Evolutionary conservation across 2,329 filamentous ascomycete species (phyloP).

Genomic region (Polytolypa hystricis): DNA sequence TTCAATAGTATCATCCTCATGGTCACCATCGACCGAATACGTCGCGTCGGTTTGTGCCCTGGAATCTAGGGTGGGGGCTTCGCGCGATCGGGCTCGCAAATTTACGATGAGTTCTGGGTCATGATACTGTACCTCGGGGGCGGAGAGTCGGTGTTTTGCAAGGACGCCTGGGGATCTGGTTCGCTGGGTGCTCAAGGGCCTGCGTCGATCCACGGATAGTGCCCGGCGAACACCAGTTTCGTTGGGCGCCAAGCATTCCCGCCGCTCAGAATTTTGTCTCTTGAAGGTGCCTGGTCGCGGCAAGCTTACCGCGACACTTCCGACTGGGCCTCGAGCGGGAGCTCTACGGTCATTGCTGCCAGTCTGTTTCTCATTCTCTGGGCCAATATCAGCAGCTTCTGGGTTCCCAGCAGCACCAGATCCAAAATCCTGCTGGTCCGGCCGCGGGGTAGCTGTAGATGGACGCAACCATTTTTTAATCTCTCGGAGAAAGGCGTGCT

Average conservation of each 20-base stretch:
- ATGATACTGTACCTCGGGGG: slow-evolving; percentile 29
- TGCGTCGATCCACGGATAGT: slow-evolving; percentile 45
- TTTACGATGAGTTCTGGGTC: no score
- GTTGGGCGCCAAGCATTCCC: slow-evolving; percentile 59
- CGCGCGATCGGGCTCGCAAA: no score
- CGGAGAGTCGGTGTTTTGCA: slow-evolving; percentile 28
- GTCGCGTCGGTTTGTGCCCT: slow-evolving; percentile 6
- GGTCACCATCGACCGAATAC: slow-evolving; percentile 9
- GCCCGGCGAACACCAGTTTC: slow-evolving; percentile 55
- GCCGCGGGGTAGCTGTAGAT: slow-evolving; percentile 7
- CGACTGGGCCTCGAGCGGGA: slow-evolving; percentile 11
- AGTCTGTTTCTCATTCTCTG: no score
- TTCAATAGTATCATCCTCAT: slow-evolving; percentile 19
- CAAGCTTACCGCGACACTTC: slow-evolving; percentile 1
- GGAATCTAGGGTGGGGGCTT: no score
- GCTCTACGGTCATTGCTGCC: slow-evolving; percentile 9
- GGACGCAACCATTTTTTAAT: slow-evolving; percentile 10
- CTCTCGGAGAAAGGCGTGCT: no score
- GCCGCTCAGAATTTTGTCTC: slow-evolving; percentile 56
- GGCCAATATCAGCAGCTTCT: no score
- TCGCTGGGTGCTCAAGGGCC: slow-evolving; percentile 33
- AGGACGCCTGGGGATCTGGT: slow-evolving; percentile 31
- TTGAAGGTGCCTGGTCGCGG: slow-evolving; percentile 21
- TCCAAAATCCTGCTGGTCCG: no score
- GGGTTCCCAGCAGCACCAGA: no score